A percentile compares a stretch with the other conserved stretches of the same genome.
Conservation (phyloP, 805 yeast species). For the Pichia cephalocereana region DNA sequence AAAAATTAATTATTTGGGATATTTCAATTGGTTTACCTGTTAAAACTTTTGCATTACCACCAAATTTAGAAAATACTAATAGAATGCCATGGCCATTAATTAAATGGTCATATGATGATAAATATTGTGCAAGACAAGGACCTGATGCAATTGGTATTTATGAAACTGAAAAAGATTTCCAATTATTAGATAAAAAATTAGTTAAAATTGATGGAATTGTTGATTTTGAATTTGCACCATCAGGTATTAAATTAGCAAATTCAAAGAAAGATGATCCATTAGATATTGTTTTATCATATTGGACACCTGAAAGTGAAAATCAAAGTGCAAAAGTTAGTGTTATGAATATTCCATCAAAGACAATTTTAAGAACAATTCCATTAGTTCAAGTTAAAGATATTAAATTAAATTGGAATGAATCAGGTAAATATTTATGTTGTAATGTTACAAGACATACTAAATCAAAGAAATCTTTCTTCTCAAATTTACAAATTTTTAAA, state of each 20-base stretch:
- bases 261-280: constrained; percentile 40
- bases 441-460: constrained; percentile 96
- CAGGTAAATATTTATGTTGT: constrained; percentile 77
- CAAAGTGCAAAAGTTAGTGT: constrained; percentile 93
- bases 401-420: constrained; percentile 88
- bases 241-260: constrained; percentile 60
- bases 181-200: constrained; percentile 76
- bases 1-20: constrained; percentile 91
- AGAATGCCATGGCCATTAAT: constrained; percentile 90
- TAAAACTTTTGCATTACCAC: constrained; percentile 86
- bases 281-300: constrained; percentile 71
- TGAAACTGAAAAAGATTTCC: constrained; percentile 63
- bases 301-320: constrained; percentile 90
- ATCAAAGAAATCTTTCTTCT: constrained; percentile 83
- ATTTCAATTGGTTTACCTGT: constrained; percentile 71
- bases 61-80: constrained; percentile 54
- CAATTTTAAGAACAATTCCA: constrained; percentile 81
- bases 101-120: constrained; percentile 91
- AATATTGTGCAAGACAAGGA: constrained; percentile 89
- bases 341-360: constrained; percentile 77
- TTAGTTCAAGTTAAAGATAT: constrained; percentile 91
- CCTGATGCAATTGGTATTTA: constrained; percentile 89
- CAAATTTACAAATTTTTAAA: constrained; percentile 88
- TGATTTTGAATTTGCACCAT: constrained; percentile 94
- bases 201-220: constrained; percentile 74